Evolutionary conservation across 495 filamentous ascomycete species (phyloP), one percentile per base, ranked within the genome.

Genomic region (Penicillium goetzii): DNA sequence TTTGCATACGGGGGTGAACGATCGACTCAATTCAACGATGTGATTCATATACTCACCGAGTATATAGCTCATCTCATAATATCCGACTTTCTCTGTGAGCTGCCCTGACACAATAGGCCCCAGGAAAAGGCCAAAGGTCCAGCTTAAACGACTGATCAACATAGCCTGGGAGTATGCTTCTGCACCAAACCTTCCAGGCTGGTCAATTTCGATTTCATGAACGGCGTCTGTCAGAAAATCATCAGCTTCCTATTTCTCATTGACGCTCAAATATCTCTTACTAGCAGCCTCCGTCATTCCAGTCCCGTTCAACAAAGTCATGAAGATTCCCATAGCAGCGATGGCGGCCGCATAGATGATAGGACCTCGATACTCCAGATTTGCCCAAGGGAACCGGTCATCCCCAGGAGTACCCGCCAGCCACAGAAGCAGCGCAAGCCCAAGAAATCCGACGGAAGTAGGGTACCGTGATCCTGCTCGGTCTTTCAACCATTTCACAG

Each of bases 281-380:
- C 50, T 2, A 32, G 50, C 26, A 33, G 50, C 30, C 50, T 53
- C 50, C 14, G 21, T 53, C 30, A 53, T 30, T 33, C 50, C 50
- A 15, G 50, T 33, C n/a, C 50, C 50, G 12, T 53, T n/a, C 28
- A 53, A 53, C 50, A 56, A 40, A 23, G 53, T 23, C 34, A 36
- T 56, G 19, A 36, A 56, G 8, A 40, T 19, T 26, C 53, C 33
- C 4, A 40, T 40, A 8, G 53, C 53, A 36, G 34, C n/a, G 23
- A 56, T 8, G n/a, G 53, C 8, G 4, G 11, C 3, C 3, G 4
- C 34, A 56, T 36, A 56, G 11, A 56, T 56, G 32, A 40, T 15
- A 4, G 32, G 32, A 36, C 30, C 30, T 40, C 34, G 32, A 40
- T 56, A 7, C 6, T 33, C 33, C 8, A 14, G 4, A 40, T 34